Evolutionary conservation across 31 red algal genomes (phyloP), one percentile per base, ranked within the genome.

Genomic region (Odonthalia washingtoniensis): DNA sequence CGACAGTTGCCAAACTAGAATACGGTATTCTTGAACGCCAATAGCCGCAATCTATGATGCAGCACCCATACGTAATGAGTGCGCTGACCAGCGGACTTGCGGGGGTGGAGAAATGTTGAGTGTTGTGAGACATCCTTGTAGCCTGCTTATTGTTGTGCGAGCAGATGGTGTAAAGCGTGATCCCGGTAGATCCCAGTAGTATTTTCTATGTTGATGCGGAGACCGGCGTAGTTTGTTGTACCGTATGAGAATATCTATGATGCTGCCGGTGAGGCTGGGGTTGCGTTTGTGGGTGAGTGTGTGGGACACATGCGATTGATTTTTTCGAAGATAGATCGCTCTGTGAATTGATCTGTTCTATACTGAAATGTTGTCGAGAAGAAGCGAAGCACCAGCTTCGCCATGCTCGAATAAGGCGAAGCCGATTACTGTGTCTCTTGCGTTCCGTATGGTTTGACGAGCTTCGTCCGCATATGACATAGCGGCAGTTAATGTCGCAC

Each of bases 21-120:
- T 87, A 45, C 72, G 57, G 40, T 87, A 78, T 12, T 46, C 40
- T 45, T 41, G 82, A 12, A 87, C 84, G 38, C 40, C 64, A 36
- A 87, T 77, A 4, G 84, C 74, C 28, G 84, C 84, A 42, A 34
- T 28, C 46, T 87, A 70, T 26, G 73, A 87, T 24, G 46, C 70
- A 65, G 84, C 60, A 4, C 1, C 84, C 30, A 87, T 87, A 34
- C 84, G 74, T 30, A 87, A 0, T 0, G 73, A 87, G 30, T 87
- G 72, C 38, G 84, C 77, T 0, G 84, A 61, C 84, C 74, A 87
- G 2, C 33, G 46, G 67, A 87, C 73, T 87, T 57, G 49, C 14
- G 84, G 73, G 0, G 73, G 84, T 17, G 72, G 70, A 28, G 74
- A 38, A 0, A 78, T 63, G 3, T 57, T 0, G n/a, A n/a, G n/a